These are phyloP conservation scores for Beauveria varroae DNA, from an alignment of 2,329 filamentous ascomycete genomes.

Conservation along the genomic window DNA sequence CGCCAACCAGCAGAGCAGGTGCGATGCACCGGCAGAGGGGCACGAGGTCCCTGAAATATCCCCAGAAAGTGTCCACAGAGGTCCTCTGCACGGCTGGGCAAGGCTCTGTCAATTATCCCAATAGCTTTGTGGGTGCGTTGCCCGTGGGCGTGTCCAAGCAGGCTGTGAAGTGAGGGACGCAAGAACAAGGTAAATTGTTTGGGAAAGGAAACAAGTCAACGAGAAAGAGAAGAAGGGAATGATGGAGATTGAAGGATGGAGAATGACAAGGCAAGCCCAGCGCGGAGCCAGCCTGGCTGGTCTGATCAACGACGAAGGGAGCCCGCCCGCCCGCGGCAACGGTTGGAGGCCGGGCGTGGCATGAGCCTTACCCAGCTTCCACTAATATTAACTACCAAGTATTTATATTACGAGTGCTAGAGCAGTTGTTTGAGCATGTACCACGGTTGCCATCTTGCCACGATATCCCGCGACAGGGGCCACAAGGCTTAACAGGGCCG, in stretches of 20 bases:
- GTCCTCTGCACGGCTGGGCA: background rate
- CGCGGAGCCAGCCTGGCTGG: slow-evolving; percentile 2
- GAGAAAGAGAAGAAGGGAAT: background rate
- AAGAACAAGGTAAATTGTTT: background rate
- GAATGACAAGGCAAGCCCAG: background rate
- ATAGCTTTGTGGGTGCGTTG: background rate
- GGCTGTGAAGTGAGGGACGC: background rate
- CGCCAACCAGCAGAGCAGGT: background rate
- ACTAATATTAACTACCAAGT: background rate
- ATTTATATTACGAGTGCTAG: no score
- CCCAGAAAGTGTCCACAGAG: background rate
- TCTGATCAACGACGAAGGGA: slow-evolving; percentile 7
- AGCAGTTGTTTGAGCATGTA: background rate
- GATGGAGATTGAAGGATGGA: background rate
- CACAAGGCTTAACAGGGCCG: background rate
- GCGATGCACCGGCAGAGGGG: background rate
- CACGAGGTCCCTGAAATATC: background rate
- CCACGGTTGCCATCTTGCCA: background rate
- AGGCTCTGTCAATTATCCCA: background rate
- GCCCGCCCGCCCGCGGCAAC: background rate
- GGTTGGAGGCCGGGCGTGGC: background rate
- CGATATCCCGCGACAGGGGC: background rate
- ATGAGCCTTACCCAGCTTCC: background rate
- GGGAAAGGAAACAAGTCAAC: background rate
- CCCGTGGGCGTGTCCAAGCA: background rate